Evolutionary conservation across 495 filamentous ascomycete genomes (phyloP).

Genomic region (Lasiosphaeris hirsuta): DNA sequence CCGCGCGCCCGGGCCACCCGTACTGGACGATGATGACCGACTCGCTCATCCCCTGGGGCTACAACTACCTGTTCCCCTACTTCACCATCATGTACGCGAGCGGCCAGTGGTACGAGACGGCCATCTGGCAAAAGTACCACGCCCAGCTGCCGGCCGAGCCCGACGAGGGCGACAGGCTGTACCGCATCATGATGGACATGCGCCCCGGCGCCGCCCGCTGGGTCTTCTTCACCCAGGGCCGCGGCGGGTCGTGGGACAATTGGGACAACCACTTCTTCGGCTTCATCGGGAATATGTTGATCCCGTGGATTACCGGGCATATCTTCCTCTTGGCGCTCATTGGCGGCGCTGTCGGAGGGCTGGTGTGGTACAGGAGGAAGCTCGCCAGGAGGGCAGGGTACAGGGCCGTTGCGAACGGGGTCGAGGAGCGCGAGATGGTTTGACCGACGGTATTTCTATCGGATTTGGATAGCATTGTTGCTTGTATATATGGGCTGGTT

Average conservation of each 20-base stretch:
- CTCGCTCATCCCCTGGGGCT: constrained; percentile 64
- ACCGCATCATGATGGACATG: constrained; percentile 34
- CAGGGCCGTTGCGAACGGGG: too few relatives aligned
- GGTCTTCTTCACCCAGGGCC: constrained; percentile 36
- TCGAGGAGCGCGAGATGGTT: too few relatives aligned
- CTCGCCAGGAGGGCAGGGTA: too few relatives aligned
- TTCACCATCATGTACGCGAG: constrained; percentile 84
- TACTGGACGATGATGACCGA: constrained; percentile 77
- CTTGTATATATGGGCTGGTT: too few relatives aligned
- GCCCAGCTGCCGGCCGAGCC: neutral
- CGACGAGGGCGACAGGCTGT: constrained; percentile 8
- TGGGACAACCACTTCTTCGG: constrained; percentile 26
- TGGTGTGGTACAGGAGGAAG: too few relatives aligned
- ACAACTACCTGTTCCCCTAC: constrained; percentile 74
- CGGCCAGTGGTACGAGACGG: constrained; percentile 74
- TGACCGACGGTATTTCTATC: too few relatives aligned
- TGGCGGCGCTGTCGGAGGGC: too few relatives aligned
- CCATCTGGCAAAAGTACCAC: constrained; percentile 73
- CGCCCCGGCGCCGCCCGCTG: constrained; percentile 30
- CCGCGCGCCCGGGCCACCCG: constrained; percentile 69
- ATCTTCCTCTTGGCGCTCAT: too few relatives aligned
- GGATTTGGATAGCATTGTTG: too few relatives aligned
- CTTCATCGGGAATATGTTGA: constrained; percentile 6
- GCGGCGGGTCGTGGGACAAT: constrained; percentile 32
- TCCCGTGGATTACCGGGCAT: constrained; percentile 1